Percentiles rank a stretch among this genome's conserved stretches.
These are phyloP conservation scores for Linderina pennispora DNA, from an alignment of 192 early-diverging fungal species.

Conservation along the genomic window DNA sequence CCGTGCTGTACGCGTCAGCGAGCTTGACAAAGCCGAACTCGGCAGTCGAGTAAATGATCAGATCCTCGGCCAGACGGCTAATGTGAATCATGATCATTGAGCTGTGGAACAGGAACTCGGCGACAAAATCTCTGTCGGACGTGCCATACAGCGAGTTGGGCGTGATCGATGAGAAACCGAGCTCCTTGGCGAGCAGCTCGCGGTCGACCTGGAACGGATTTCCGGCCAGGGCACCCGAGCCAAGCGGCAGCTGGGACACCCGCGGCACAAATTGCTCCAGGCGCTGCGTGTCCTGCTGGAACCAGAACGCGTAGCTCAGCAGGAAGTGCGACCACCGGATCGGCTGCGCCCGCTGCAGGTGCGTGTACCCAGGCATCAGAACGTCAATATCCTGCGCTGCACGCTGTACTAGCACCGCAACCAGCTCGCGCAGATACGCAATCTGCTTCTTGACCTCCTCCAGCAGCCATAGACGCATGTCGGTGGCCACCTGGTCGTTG, in stretches of 20 bases:
- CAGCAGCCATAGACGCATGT: conserved; percentile 91
- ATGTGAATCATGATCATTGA: conserved; percentile 89
- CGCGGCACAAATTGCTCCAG: conserved; percentile 76
- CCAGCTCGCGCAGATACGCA: conserved; percentile 66
- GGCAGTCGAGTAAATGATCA: conserved; percentile 88
- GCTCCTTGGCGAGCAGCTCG: conserved; percentile 76
- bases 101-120: conserved; percentile 95
- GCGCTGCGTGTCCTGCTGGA: conserved; percentile 83
- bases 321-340: conserved; percentile 96
- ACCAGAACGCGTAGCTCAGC: conserved; percentile 84
- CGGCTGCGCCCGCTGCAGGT: conserved; percentile 96
- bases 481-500: conserved; percentile 98
- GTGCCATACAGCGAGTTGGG: conserved; percentile 91
- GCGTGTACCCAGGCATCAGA: conserved; percentile 99
- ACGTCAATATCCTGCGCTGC: conserved; percentile 87
- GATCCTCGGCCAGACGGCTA: conserved; percentile 85
- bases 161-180: conserved; percentile 79
- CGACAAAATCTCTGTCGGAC: conserved; percentile 94
- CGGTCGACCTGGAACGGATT: conserved; percentile 97
- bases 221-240: conserved; percentile 91
- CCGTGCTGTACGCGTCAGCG: conserved; percentile 97
- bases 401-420: conserved; percentile 65
- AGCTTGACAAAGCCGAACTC: conserved; percentile 95
- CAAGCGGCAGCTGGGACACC: conserved; percentile 80
- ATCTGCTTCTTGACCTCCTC: conserved; percentile 66